Evolutionary conservation across 306 rosid species (phyloP).

Genomic region (Trifolium repens): DNA sequence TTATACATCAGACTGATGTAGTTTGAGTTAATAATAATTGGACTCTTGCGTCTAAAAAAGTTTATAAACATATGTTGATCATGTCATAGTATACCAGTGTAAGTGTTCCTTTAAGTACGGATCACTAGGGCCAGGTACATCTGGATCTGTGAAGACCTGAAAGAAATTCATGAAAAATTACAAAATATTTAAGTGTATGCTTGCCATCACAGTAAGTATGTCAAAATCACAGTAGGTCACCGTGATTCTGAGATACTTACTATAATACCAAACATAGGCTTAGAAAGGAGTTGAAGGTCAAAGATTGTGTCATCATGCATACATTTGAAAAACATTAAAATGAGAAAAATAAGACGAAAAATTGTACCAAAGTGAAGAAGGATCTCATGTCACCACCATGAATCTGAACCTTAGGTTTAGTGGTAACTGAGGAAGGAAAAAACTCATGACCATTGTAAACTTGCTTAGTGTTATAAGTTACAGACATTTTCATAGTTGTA

Average conservation of each 20-base stretch:
- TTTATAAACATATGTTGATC: not conserved
- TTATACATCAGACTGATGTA: no score
- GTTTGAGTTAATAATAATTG: no score
- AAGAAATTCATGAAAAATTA: not conserved
- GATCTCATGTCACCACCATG: constrained; percentile 89
- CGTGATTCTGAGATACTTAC: no score
- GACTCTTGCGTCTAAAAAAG: no score
- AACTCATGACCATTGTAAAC: constrained; percentile 84
- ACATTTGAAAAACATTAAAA: not conserved
- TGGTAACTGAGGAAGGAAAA: constrained; percentile 63
- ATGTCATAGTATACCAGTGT: constrained; percentile 63
- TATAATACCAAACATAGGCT: no score
- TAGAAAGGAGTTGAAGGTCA: not conserved
- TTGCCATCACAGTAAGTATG: no score
- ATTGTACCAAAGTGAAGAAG: constrained; percentile 77
- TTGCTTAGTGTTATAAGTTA: constrained; percentile 66
- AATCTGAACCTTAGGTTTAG: constrained; percentile 82
- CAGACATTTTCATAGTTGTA: constrained; percentile 53
- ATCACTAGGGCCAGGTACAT: constrained; percentile 98
- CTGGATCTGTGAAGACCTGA: constrained; percentile 92
- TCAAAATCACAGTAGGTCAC: no score
- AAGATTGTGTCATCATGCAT: not conserved
- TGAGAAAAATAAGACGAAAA: not conserved
- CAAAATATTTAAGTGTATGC: not conserved
- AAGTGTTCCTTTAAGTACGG: constrained; percentile 88